Percentiles rank a stretch among this genome's conserved stretches.
phyloP scores from a whole-genome alignment of 2,329 filamentous ascomycete genomes.

The Calycina herbarum region DNA sequence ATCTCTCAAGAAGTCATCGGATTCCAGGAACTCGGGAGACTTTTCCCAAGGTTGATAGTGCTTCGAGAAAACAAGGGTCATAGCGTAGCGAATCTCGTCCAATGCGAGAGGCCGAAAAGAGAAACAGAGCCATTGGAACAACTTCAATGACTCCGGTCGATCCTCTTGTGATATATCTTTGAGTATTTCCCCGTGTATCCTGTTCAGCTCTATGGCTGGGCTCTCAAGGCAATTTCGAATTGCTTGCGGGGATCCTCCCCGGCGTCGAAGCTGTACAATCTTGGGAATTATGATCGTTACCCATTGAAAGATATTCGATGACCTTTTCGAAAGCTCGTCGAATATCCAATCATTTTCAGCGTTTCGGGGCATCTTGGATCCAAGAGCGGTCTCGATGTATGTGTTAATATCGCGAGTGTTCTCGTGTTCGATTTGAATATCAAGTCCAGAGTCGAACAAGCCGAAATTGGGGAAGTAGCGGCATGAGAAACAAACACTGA shows the following conservation, averaged over 20 bases:
- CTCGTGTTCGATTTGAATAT: background rate
- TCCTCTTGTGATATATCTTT: background rate
- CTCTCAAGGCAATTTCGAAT: background rate
- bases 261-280: background rate
- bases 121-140: background rate
- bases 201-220: background rate
- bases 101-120: background rate
- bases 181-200: background rate
- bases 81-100: background rate
- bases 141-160: background rate
- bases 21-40: background rate
- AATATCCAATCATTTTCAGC: background rate
- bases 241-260: background rate
- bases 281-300: background rate
- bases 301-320: background rate
- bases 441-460: background rate
- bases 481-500: background rate
- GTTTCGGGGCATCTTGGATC: background rate
- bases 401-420: background rate
- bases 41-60: background rate
- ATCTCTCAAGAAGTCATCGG: background rate
- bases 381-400: background rate
- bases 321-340: background rate
- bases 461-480: background rate
- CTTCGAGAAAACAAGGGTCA: background rate